A percentile compares a stretch with the other conserved stretches of the same genome.
These are phyloP conservation scores for Colletotrichum tanaceti DNA, from an alignment of 2,329 filamentous ascomycete genomes.

Conservation along the genomic window DNA sequence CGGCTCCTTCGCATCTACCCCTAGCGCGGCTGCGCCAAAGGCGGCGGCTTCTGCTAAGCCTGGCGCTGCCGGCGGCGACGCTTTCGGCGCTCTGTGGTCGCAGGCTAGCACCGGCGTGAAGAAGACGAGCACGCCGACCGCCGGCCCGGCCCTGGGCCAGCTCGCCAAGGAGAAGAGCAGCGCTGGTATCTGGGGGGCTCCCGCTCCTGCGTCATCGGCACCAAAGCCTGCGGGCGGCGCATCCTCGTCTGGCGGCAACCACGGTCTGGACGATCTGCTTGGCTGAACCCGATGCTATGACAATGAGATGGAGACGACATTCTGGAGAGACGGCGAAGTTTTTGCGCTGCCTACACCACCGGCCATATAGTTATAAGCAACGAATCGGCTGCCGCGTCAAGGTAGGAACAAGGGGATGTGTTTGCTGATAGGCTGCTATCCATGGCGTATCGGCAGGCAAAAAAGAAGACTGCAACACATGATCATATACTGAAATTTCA, in stretches of 20 bases:
- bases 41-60: conserved; percentile 65
- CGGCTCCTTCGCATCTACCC: conserved; percentile 43
- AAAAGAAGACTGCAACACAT: conserved; percentile 47
- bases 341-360: neutral
- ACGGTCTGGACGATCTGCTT: conserved; percentile 62
- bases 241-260: conserved; percentile 35
- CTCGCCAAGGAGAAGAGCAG: conserved; percentile 98
- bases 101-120: conserved; percentile 79
- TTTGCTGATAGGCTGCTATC: conserved; percentile 52
- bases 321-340: conserved; percentile 4
- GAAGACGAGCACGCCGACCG: conserved; percentile 72
- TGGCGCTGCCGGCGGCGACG: conserved; percentile 76
- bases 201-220: conserved; percentile 56
- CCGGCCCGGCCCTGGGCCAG: conserved; percentile 86
- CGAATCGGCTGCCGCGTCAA: conserved; percentile 2
- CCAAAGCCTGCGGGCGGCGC: conserved; percentile 46
- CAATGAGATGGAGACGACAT: conserved; percentile 11
- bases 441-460: conserved; percentile 57
- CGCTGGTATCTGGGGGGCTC: conserved; percentile 91
- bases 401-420: conserved; percentile 37
- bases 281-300: conserved; percentile 48
- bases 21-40: conserved; percentile 58
- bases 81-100: conserved; percentile 89
- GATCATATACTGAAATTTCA: conserved; percentile 39
- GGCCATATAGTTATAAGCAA: conserved; percentile 34